Evolutionary conservation across 768 basidiomycete species (phyloP), one percentile per base, ranked within the genome.

Genomic region (Lactarius quietus): DNA sequence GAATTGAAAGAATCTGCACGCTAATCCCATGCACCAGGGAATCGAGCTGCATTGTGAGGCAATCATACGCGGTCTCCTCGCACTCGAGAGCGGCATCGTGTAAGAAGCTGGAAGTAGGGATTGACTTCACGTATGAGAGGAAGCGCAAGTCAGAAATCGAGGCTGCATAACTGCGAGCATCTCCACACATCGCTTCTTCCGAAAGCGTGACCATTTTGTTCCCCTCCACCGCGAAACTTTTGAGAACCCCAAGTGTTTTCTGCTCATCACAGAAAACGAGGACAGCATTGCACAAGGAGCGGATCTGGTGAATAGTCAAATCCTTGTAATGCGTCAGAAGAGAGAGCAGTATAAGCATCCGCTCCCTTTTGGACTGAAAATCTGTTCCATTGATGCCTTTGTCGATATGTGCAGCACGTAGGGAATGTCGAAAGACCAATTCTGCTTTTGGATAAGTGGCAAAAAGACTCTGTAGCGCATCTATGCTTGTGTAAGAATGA

Each of bases 121-220:
- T 39, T 10, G 39, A 6, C 7, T 28, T 33, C 6, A 63, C 48
- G 6, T 31, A 9, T n/a, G 35, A 38, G 18, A 71, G 62, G 48
- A 71, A 71, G 3, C 6, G 43, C 1, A 36, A 17, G 48, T 71
- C 67, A 15, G 57, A 17, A 12, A 67, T 29, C 3, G 28, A 9
- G 4, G n/a, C 14, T 8, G 57, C 67, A 43, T 18, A 43, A 28
- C 39, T 54, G n/a, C 23, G 33, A n/a, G 63, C 57, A 15, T 26
- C 52, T 28, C 33, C 31, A 53, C 51, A 60, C 4, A 67, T 33
- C 8, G 57, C 55, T 33, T 52, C 55, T 36, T 66, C 54, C n/a
- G 38, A 38, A 3, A 57, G 35, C 6, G 17, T 54, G 35, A 15
- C 15, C 9, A 9, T 54, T 38, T 35, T 36, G 28, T 36, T 45